Percentiles rank a stretch among this genome's conserved stretches.
Conservation (phyloP, 306 rosid genomes). For the Lathyrus sativus region DNA sequence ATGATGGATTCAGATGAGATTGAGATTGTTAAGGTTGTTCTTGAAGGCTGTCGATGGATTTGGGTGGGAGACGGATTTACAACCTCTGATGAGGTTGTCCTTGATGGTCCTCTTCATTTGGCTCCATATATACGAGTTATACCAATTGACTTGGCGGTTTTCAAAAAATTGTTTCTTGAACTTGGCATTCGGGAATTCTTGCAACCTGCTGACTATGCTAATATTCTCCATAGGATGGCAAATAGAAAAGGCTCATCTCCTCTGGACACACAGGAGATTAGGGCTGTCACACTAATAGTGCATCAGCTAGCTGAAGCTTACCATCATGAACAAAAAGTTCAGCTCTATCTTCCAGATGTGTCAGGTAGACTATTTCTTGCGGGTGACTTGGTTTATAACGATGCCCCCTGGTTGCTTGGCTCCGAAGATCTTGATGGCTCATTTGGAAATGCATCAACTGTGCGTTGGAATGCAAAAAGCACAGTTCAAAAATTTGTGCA, state of each 20-base stretch:
- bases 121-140: conserved; percentile 96
- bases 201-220: conserved; percentile 71
- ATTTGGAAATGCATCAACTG: conserved; percentile 56
- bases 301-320: conserved; percentile 90
- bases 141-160: conserved; percentile 92
- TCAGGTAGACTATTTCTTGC: conserved; percentile 79
- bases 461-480: conserved; percentile 61
- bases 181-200: conserved; percentile 86
- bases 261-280: conserved; percentile 76
- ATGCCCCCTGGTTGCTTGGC: conserved; percentile 97
- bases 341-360: conserved; percentile 79
- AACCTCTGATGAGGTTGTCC: conserved; percentile 87
- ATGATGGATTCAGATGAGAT: conserved; percentile 89
- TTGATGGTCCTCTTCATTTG: conserved; percentile 92
- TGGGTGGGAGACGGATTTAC: conserved; percentile 99
- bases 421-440: conserved; percentile 65
- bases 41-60: conserved; percentile 93
- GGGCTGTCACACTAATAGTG: conserved; percentile 83
- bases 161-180: conserved; percentile 72
- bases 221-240: conserved; percentile 85
- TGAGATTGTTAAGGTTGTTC: conserved; percentile 95
- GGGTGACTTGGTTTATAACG: conserved; percentile 81
- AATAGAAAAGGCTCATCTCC: conserved; percentile 75
- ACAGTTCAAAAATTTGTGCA: conserved; percentile 88
- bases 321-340: conserved; percentile 60